Evolutionary conservation across 768 basidiomycete genomes (phyloP).

Genomic region (Lactarius evosmus): DNA sequence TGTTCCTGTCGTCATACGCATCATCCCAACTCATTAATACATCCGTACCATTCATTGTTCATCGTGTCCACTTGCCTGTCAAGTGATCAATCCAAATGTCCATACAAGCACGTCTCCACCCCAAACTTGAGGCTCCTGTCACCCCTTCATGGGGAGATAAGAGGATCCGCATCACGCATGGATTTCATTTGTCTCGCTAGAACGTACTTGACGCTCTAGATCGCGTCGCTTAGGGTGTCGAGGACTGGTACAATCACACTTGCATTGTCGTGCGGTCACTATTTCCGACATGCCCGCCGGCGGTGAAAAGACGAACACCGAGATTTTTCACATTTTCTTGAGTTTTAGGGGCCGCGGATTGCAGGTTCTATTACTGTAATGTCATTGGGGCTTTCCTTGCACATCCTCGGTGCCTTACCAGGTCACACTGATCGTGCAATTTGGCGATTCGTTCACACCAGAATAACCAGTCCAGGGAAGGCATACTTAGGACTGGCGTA

Average conservation of each 20-base stretch:
- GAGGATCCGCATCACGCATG: background rate
- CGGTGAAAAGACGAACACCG: background rate
- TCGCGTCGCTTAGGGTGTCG: background rate
- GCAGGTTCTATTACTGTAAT: too few relatives aligned
- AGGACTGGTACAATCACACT: background rate
- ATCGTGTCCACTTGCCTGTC: background rate
- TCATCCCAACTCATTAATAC: conserved; percentile 12
- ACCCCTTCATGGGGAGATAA: background rate
- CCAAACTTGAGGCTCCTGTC: background rate
- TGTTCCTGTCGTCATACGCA: conserved; percentile 7
- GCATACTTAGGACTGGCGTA: too few relatives aligned
- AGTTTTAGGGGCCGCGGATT: background rate
- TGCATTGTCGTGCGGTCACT: background rate
- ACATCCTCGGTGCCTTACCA: background rate
- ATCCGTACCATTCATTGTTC: background rate
- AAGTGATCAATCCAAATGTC: background rate
- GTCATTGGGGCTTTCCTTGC: too few relatives aligned
- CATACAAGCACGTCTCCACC: background rate
- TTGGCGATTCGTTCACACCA: too few relatives aligned
- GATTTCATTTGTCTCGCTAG: background rate
- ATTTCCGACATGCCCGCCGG: background rate
- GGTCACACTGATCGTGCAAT: background rate
- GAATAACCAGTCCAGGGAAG: too few relatives aligned
- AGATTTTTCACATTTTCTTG: background rate
- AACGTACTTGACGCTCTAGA: too few relatives aligned